Base-by-base conservation (phyloP, 2,329 filamentous ascomycete genomes). In the Hypocreales sp. region DNA sequence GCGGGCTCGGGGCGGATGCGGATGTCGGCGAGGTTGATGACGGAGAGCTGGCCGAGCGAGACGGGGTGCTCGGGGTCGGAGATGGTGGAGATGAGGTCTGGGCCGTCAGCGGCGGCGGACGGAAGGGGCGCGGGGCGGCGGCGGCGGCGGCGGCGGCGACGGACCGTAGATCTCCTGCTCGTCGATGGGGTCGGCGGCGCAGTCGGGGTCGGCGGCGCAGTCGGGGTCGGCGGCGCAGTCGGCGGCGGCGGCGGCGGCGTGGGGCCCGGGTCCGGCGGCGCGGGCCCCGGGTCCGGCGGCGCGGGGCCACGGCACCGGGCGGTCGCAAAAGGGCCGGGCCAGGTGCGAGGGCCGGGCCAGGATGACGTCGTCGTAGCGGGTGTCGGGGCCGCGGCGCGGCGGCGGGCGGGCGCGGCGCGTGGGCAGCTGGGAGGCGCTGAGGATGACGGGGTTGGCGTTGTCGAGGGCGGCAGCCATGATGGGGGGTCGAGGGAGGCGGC, bases 61-160 rank as follows among this genome's bases (percentile, higher is more conserved):
- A 94, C 72, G 20, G 90, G 90, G 48, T 98, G 90, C 56, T 98
- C 90, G 2, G 90, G 90, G 51, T 98, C 90, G 15, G 82, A 87
- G 45, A 98, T 94, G 40, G 80, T 79, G 36, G 84, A 82, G 42
- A 98, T 90, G 34, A 98, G 67, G 58, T 98, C 87, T 90, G 37
- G 18, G 10, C n/a, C n/a, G n/a, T n/a, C n/a, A n/a, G n/a, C n/a
- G n/a, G n/a, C n/a, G n/a, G n/a, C n/a, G n/a, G n/a, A n/a, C n/a
- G n/a, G n/a, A n/a, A n/a, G n/a, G n/a, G n/a, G n/a, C n/a, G n/a
- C n/a, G n/a, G n/a, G n/a, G n/a, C n/a, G n/a, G n/a, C n/a, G n/a
- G n/a, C n/a, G n/a, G n/a, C n/a, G 7, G 18, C 4, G 5, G 13
- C 13, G 8, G 12, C 8, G 19, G 15, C 14, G 13, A 24, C 32